A percentile compares a stretch with the other conserved stretches of the same genome.
phyloP scores from a whole-genome alignment of 2,329 filamentous ascomycete species.

The Aaosphaeria pasadenensis region DNA sequence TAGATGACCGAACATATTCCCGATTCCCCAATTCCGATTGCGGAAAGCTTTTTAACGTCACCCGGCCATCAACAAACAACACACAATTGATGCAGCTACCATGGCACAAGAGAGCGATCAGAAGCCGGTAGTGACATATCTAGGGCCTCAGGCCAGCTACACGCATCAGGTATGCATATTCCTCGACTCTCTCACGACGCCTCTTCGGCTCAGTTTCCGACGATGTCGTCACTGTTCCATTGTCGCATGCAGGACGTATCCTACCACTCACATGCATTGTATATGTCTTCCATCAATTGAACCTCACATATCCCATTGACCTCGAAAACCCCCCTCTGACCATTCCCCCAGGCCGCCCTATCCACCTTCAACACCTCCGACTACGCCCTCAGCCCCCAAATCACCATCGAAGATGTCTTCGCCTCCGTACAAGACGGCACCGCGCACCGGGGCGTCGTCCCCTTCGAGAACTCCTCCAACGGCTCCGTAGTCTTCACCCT shows the following conservation, averaged over 20 bases:
- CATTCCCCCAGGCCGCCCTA: conserved; percentile 49
- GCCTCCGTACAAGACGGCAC: conserved; percentile 66
- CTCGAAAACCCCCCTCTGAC: background rate
- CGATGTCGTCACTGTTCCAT: conserved; percentile 6
- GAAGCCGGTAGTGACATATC: conserved; percentile 49
- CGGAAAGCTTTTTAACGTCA: conserved; percentile 1
- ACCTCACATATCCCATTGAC: background rate
- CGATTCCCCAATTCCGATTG: too few species aligned
- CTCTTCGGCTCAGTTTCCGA: conserved; percentile 8
- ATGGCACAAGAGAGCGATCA: background rate
- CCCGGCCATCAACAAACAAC: background rate
- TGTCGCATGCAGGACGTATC: too few species aligned
- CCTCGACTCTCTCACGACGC: background rate
- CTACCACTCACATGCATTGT: too few species aligned
- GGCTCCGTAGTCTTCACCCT: conserved; percentile 88
- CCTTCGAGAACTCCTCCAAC: conserved; percentile 95
- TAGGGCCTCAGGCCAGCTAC: conserved; percentile 65
- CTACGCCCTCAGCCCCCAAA: conserved; percentile 40
- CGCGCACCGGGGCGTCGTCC: conserved; percentile 74
- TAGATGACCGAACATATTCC: too few species aligned
- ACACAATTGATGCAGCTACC: background rate
- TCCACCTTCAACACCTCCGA: conserved; percentile 43
- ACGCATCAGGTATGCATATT: conserved; percentile 61
- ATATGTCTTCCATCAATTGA: too few species aligned
- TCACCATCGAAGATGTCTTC: conserved; percentile 68